Conservation (phyloP, 2,329 filamentous ascomycete species). For the Colletotrichum costaricense region DNA sequence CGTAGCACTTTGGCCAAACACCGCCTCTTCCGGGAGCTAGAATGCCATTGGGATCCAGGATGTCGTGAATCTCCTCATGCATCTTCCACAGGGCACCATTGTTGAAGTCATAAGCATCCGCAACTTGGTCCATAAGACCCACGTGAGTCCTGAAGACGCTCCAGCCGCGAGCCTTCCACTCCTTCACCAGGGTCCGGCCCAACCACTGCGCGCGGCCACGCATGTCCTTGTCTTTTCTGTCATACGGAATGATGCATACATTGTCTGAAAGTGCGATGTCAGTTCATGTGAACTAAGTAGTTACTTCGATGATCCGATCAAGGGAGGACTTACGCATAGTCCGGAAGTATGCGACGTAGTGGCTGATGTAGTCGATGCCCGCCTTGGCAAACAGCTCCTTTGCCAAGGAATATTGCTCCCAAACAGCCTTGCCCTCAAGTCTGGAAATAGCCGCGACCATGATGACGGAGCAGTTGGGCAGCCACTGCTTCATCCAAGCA, state of each 20-base stretch:
- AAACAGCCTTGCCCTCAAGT: conserved; percentile 17
- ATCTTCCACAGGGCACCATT: conserved; percentile 54
- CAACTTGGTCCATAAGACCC: conserved; percentile 58
- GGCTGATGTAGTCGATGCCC: conserved; percentile 27
- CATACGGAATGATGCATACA: conserved; percentile 61
- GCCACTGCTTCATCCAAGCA: conserved; percentile 29
- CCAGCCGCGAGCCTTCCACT: conserved; percentile 53
- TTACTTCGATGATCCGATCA: no score
- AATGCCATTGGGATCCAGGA: conserved; percentile 54
- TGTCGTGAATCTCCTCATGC: conserved; percentile 56
- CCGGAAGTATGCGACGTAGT: conserved; percentile 27
- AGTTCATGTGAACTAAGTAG: no score
- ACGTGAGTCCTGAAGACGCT: conserved; percentile 60
- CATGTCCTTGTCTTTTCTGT: conserved; percentile 52
- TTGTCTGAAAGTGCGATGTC: conserved; percentile 48
- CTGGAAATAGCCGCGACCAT: conserved; percentile 21
- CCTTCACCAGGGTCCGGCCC: conserved; percentile 50
- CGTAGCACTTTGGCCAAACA: conserved; percentile 45
- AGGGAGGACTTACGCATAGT: conserved; percentile 22
- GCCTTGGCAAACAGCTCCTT: conserved; percentile 22
- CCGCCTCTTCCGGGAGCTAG: conserved; percentile 49
- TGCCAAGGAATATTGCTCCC: conserved; percentile 23
- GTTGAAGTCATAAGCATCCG: conserved; percentile 57
- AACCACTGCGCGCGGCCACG: conserved; percentile 46
- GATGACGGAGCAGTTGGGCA: conserved; percentile 25